phyloP scores from a whole-genome alignment of 2,329 filamentous ascomycete genomes.

The Metarhizium brunneum region DNA sequence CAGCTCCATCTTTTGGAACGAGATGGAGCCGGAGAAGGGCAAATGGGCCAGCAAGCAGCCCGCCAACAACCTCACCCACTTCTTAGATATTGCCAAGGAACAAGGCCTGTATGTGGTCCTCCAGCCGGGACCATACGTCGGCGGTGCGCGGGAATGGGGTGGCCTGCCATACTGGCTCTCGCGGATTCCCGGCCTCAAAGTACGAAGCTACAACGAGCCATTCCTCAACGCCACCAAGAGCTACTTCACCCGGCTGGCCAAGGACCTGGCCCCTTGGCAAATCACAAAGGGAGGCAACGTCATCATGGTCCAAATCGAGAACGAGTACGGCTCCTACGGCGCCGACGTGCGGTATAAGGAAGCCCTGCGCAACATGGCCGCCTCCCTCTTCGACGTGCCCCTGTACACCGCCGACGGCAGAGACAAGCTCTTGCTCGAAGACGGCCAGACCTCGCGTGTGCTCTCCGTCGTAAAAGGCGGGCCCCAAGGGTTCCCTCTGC shows the following conservation, averaged over 20 bases:
- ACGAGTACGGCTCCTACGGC: constrained; percentile 32
- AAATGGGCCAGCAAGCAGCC: constrained; percentile 11
- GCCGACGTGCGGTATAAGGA: background rate
- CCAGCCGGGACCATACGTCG: constrained; percentile 36
- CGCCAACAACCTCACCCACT: constrained; percentile 37
- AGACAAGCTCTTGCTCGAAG: constrained; percentile 4
- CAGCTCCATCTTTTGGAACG: constrained; percentile 38
- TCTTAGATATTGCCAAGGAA: constrained; percentile 37
- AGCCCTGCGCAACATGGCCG: background rate
- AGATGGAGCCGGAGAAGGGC: constrained; percentile 29
- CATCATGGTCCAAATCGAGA: constrained; percentile 39
- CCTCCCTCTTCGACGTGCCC: background rate
- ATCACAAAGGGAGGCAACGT: constrained; percentile 32
- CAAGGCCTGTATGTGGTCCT: constrained; percentile 35
- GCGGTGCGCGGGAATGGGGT: constrained; percentile 37
- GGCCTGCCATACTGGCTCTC: constrained; percentile 35
- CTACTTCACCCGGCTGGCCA: constrained; percentile 28
- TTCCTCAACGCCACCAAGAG: constrained; percentile 25
- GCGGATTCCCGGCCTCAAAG: constrained; percentile 21
- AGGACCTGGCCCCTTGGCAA: constrained; percentile 23
- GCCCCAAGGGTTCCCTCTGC: background rate
- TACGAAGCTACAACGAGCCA: constrained; percentile 28
- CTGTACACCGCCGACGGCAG: constrained; percentile 40
- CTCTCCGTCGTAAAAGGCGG: background rate
- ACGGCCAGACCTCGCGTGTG: background rate